A percentile compares a stretch with the other conserved stretches of the same genome.
phyloP scores from a whole-genome alignment of 768 basidiomycete genomes.

The Tylopilus vinaceipallidus region DNA sequence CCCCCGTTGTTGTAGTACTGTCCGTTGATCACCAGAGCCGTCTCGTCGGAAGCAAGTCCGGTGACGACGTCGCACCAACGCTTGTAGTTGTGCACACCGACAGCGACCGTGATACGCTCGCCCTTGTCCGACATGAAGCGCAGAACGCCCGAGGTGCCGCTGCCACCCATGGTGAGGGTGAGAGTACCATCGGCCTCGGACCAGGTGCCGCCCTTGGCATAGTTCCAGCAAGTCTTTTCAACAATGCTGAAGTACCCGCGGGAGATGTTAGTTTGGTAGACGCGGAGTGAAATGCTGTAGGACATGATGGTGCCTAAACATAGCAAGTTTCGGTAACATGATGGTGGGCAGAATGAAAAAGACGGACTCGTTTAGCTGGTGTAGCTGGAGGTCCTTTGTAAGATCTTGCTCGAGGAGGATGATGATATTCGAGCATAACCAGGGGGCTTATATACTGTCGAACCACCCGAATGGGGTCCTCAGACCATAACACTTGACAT shows the following conservation, averaged over 20 bases:
- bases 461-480: background rate
- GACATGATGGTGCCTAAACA: too few species aligned
- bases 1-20: slow-evolving; percentile 26
- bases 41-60: background rate
- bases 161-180: slow-evolving; percentile 36
- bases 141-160: slow-evolving; percentile 40
- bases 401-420: background rate
- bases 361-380: slow-evolving; percentile 3
- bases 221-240: slow-evolving; percentile 7
- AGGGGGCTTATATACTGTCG: background rate
- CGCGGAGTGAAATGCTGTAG: background rate
- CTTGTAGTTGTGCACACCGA: slow-evolving; percentile 41
- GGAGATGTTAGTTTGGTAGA: slow-evolving; percentile 6
- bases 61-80: slow-evolving; percentile 5
- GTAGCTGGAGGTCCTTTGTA: too few species aligned
- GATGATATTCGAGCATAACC: background rate
- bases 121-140: slow-evolving; percentile 30
- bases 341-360: background rate
- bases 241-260: slow-evolving; percentile 1
- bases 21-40: slow-evolving; percentile 21
- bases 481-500: background rate
- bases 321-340: too few species aligned
- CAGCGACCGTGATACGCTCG: slow-evolving; percentile 33
- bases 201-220: slow-evolving; percentile 31
- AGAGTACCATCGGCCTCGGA: slow-evolving; percentile 12